Conservation (phyloP, 2,329 filamentous ascomycete genomes). For the Volutella citrinella region DNA sequence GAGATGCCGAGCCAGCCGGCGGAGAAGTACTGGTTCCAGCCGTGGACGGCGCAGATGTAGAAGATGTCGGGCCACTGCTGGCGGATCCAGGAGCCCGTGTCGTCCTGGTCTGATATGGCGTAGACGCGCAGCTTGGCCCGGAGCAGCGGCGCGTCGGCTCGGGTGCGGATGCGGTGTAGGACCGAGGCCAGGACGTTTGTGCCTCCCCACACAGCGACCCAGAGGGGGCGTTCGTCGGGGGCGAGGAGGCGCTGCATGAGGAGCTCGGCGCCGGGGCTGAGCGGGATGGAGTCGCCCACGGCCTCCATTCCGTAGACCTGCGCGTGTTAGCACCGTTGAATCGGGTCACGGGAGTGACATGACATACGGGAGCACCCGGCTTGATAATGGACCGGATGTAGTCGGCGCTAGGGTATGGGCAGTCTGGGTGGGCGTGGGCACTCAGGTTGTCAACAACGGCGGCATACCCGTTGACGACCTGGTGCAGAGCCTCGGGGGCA, state of each 20-base stretch:
- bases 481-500: slow-evolving; percentile 36
- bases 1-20: slow-evolving; percentile 56
- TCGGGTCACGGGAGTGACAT: no score
- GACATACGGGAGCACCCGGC: slow-evolving; percentile 24
- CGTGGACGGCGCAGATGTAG: slow-evolving; percentile 54
- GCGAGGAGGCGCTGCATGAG: slow-evolving; percentile 31
- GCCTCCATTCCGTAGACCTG: slow-evolving; percentile 23
- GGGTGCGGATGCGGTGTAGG: slow-evolving; percentile 23
- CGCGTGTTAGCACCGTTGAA: not conserved
- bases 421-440: slow-evolving; percentile 41
- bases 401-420: slow-evolving; percentile 36
- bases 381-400: slow-evolving; percentile 32
- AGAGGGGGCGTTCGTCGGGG: slow-evolving; percentile 37
- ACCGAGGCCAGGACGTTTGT: slow-evolving; percentile 49
- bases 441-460: slow-evolving; percentile 45
- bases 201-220: slow-evolving; percentile 52
- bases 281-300: slow-evolving; percentile 11
- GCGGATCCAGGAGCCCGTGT: slow-evolving; percentile 54
- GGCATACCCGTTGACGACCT: slow-evolving; percentile 37
- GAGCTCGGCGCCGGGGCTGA: slow-evolving; percentile 38
- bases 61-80: slow-evolving; percentile 50
- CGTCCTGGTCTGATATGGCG: slow-evolving; percentile 58
- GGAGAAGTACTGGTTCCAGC: slow-evolving; percentile 51
- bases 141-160: slow-evolving; percentile 33
- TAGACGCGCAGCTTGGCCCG: slow-evolving; percentile 47